phyloP scores from a whole-genome alignment of 176 grass and related monocot species.

The Melocanna baccifera region DNA sequence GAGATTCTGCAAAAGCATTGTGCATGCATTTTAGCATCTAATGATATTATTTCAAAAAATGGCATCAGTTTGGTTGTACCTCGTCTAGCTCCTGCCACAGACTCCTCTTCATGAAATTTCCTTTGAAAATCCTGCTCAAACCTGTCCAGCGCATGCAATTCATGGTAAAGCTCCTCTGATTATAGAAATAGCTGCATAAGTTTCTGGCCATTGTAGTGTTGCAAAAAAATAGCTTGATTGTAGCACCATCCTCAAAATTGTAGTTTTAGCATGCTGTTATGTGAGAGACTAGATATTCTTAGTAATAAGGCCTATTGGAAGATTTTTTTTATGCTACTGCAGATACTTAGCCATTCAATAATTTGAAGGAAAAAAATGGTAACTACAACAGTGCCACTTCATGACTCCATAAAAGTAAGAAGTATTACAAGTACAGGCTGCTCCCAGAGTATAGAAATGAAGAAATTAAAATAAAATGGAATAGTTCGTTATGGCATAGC shows the following conservation, averaged over 20 bases:
- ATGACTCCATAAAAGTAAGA: not conserved
- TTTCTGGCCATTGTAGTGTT: constrained; percentile 1
- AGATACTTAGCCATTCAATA: not conserved
- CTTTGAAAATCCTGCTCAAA: constrained; percentile 84
- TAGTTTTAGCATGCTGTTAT: not conserved
- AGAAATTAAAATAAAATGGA: not conserved
- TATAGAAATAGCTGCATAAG: constrained; percentile 6
- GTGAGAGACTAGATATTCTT: not conserved
- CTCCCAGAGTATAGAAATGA: not conserved
- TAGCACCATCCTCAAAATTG: not conserved
- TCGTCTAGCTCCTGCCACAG: constrained; percentile 48
- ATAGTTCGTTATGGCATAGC: not conserved
- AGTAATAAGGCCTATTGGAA: not conserved
- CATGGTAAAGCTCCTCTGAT: constrained; percentile 87
- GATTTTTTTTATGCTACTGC: not conserved
- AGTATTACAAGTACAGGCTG: not conserved
- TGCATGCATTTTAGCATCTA: not conserved
- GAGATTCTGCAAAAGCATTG: not conserved
- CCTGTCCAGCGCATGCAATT: constrained; percentile 74
- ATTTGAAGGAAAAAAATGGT: not conserved
- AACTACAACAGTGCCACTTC: not conserved
- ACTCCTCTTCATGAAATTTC: constrained; percentile 81
- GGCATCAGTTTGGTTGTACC: constrained; percentile 32
- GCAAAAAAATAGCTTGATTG: not conserved
- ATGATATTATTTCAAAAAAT: not conserved